A percentile compares a stretch with the other conserved stretches of the same genome.
phyloP scores from a whole-genome alignment of 257 asterid species.

The Ligustrum vulgare region DNA sequence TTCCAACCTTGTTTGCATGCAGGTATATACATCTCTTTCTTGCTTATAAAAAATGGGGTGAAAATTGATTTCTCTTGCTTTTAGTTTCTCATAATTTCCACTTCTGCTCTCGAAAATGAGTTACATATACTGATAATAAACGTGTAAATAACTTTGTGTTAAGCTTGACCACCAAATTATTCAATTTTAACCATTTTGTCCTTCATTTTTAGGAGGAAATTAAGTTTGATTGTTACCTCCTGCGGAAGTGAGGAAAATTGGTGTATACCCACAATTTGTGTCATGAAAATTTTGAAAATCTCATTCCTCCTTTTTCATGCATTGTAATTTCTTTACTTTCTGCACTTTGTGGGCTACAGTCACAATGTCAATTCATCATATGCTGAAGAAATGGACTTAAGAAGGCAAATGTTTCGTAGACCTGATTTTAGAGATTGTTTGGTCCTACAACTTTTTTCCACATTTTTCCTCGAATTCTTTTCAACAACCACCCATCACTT shows the following conservation, averaged over 20 bases:
- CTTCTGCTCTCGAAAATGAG: neutral
- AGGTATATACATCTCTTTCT: slow-evolving; percentile 50
- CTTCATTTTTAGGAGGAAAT: neutral
- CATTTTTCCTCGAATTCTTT: too few relatives aligned
- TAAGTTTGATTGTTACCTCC: neutral
- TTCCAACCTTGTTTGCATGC: slow-evolving; percentile 98
- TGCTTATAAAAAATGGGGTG: neutral
- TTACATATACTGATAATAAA: too few relatives aligned
- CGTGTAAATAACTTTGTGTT: neutral
- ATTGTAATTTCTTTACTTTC: neutral
- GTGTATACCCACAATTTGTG: neutral
- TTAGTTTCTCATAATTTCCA: neutral
- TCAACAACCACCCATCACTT: too few relatives aligned
- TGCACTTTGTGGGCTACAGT: neutral
- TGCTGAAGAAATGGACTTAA: neutral
- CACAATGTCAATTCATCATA: neutral
- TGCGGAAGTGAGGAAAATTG: neutral
- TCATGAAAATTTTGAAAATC: too few relatives aligned
- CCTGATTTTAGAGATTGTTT: neutral
- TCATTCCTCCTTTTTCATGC: neutral
- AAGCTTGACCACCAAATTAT: neutral
- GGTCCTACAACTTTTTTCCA: too few relatives aligned
- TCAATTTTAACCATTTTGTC: neutral
- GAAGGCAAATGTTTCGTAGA: too few relatives aligned
- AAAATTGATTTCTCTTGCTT: neutral